Evolutionary conservation across 2,329 filamentous ascomycete genomes (phyloP), one percentile per base, ranked within the genome.

Genomic region (Aspergillus ustus): DNA sequence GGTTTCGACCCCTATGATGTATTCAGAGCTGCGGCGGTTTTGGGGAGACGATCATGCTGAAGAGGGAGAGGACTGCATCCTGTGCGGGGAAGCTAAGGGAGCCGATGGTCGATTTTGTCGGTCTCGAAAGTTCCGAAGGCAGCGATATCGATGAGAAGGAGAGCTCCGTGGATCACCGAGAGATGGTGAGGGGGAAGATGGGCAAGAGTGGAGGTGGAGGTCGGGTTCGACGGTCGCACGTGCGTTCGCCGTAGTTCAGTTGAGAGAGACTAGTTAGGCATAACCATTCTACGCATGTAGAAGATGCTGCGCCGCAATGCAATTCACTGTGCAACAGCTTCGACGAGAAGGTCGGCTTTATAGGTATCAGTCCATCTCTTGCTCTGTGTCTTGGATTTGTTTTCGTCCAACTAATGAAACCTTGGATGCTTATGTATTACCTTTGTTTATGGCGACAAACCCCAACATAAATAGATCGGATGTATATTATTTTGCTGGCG

Each of bases 1-100:
- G 22, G 54, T 43, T 44, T 51, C 45, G 50, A 58, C 11, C 50
- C 43, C 54, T 52, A 52, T 29, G 7, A 31, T 49, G 48, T 58
- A 54, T 40, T 54, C 37, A 51, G 40, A 37, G 7, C 50, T 20
- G 51, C 37, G 22, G 54, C 43, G 54, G 28, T 25, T 56, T 52
- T 11, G 28, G 48, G 49, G 49, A 44, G 61, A 51, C 31, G 63
- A 60, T 69, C 65, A 69, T 69, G 57, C 65, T 66, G 60, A 52
- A 63, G 58, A 57, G 44, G 43, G 28, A 46, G 53, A 61, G 52
- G 57, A 56, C 44, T 54, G 53, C 67, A 68, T 68, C 54, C 52
- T 52, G 58, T 52, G 25, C 52, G 49, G 31, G 59, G 59, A 54
- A 37, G 51, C 51, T 57, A 51, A 31, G 59, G 50, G 40, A 29